Evolutionary conservation across 257 asterid species (phyloP).

Genomic region (Schizonepeta tenuifolia): DNA sequence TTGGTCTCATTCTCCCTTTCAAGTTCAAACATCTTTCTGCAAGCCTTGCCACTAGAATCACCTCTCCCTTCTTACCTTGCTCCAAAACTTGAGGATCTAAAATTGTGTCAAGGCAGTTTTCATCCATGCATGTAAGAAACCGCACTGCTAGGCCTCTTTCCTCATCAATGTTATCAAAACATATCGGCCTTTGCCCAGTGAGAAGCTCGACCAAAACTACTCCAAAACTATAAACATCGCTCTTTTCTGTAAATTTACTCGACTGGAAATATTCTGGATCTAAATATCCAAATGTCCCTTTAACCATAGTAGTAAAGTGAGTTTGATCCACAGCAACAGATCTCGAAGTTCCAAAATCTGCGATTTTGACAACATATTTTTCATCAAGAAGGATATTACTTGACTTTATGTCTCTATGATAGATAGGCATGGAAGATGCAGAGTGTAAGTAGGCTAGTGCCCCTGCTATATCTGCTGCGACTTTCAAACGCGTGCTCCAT

Average conservation of each 20-base stretch:
- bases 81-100: constrained; percentile 21
- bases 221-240: constrained; percentile 38
- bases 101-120: neutral
- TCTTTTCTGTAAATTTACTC: constrained; percentile 27
- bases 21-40: constrained; percentile 31
- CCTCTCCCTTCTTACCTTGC: constrained; percentile 13
- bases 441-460: neutral
- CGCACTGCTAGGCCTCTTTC: neutral
- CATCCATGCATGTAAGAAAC: neutral
- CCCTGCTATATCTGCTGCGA: neutral
- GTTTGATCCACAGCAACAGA: neutral
- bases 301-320: neutral
- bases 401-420: neutral
- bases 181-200: constrained; percentile 9
- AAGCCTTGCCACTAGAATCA: constrained; percentile 7
- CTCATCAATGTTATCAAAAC: neutral
- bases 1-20: constrained; percentile 38
- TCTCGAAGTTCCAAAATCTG: neutral
- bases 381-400: constrained; percentile 1
- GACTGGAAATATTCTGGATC: constrained; percentile 34
- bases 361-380: neutral
- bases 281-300: neutral
- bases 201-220: constrained; percentile 36
- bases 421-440: neutral
- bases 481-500: neutral